A percentile compares a stretch with the other conserved stretches of the same genome.
These are phyloP conservation scores for Leccinum pachyderme DNA, from an alignment of 1,284 basidiomycete genomes.

Conservation along the genomic window DNA sequence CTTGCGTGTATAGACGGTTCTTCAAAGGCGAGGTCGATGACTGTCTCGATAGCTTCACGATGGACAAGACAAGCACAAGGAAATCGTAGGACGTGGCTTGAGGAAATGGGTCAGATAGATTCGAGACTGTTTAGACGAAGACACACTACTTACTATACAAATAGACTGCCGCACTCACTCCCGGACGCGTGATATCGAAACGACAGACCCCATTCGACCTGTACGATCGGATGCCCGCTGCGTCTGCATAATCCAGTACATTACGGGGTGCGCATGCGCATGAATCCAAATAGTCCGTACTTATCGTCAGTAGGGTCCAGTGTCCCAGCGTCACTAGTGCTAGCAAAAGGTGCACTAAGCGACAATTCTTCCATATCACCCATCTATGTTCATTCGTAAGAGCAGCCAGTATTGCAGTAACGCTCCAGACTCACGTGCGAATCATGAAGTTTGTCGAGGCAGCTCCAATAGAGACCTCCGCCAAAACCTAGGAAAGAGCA, in stretches of 20 bases:
- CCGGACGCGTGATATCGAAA: not conserved
- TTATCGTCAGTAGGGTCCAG: slow-evolving; percentile 13
- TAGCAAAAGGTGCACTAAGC: slow-evolving; percentile 14
- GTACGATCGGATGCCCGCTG: not conserved
- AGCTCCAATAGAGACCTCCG: slow-evolving; percentile 11
- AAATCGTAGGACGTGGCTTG: slow-evolving; percentile 23
- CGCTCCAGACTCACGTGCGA: slow-evolving; percentile 21
- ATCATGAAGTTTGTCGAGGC: slow-evolving; percentile 29
- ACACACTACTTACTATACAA: slow-evolving; percentile 15
- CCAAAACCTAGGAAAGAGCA: slow-evolving; percentile 4
- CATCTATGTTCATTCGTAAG: slow-evolving; percentile 14
- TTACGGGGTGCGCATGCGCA: not conserved
- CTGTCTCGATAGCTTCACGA: slow-evolving; percentile 13
- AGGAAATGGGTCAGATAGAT: not conserved
- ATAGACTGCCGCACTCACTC: slow-evolving; percentile 2
- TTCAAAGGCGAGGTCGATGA: slow-evolving; percentile 13
- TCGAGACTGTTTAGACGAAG: not conserved
- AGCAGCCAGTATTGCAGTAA: too few relatives aligned
- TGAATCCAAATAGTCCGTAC: slow-evolving; percentile 9
- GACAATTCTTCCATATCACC: slow-evolving; percentile 25
- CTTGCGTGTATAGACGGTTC: slow-evolving; percentile 17
- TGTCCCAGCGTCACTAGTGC: slow-evolving; percentile 19
- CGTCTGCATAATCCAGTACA: not conserved
- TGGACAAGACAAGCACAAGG: slow-evolving; percentile 16
- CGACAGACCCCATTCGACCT: slow-evolving; percentile 7